Percentiles rank a stretch among this genome's conserved stretches.
Conservation (phyloP, 306 rosid genomes). For the Cicer cuneatum region DNA sequence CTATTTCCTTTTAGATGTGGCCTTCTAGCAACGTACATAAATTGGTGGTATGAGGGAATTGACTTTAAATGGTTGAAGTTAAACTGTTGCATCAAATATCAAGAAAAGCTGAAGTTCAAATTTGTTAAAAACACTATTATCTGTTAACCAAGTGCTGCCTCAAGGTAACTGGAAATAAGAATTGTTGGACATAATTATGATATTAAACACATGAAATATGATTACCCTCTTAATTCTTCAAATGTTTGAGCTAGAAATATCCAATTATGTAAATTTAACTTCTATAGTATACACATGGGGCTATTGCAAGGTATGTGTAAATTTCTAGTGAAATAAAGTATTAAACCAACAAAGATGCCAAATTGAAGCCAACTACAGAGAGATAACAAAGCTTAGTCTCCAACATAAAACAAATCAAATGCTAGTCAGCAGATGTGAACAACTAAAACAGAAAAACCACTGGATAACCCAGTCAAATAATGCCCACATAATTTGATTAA, state of each 20-base stretch:
- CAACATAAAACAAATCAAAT: slow-evolving; percentile 36
- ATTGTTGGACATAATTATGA: slow-evolving; percentile 9
- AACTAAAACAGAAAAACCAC: slow-evolving; percentile 18
- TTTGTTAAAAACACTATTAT: slow-evolving; percentile 17
- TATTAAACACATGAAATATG: background rate
- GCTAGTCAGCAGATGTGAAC: slow-evolving; percentile 16
- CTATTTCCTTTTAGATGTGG: slow-evolving; percentile 10
- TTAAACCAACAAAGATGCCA: slow-evolving; percentile 13
- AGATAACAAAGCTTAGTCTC: slow-evolving; percentile 2
- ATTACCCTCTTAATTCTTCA: slow-evolving; percentile 6
- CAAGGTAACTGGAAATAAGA: slow-evolving; percentile 1
- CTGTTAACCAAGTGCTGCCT: slow-evolving; percentile 15
- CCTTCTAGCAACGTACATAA: slow-evolving; percentile 20
- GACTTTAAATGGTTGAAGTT: slow-evolving; percentile 23
- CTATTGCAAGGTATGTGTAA: slow-evolving; percentile 9
- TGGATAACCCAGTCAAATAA: slow-evolving; percentile 11
- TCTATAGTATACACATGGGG: background rate
- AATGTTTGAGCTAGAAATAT: background rate
- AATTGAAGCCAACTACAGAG: background rate
- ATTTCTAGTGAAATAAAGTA: background rate
- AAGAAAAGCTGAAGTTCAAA: slow-evolving; percentile 13
- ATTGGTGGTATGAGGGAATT: slow-evolving; percentile 24
- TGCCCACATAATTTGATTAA: background rate
- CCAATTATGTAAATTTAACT: background rate
- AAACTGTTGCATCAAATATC: slow-evolving; percentile 27